A percentile compares a stretch with the other conserved stretches of the same genome.
Evolutionary conservation across 129 eudicot species (phyloP).

Genomic region (Mikania micrantha): DNA sequence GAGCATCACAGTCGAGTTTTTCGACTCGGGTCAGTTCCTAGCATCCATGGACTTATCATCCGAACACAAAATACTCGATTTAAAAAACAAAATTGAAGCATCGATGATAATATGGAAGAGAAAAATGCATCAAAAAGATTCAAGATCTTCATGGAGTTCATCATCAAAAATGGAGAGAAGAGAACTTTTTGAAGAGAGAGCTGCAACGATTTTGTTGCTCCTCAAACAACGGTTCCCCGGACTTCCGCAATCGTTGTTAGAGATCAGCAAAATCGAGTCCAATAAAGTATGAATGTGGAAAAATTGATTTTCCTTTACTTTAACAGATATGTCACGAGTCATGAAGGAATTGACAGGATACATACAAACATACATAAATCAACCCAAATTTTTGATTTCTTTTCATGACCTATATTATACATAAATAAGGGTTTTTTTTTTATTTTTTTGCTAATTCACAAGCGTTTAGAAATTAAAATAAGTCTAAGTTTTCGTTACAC

Average conservation of each 20-base stretch:
- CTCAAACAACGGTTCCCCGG: slow-evolving; percentile 79
- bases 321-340: background rate
- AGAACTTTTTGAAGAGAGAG: slow-evolving; percentile 85
- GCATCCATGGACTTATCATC: slow-evolving; percentile 60
- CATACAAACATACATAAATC: too few species aligned
- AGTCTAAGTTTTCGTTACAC: too few species aligned
- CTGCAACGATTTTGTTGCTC: slow-evolving; percentile 66
- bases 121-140: slow-evolving; percentile 66
- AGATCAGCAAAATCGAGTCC: slow-evolving; percentile 68
- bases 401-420: too few species aligned
- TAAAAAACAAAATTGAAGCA: slow-evolving; percentile 87
- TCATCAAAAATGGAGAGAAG: slow-evolving; percentile 67
- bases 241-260: slow-evolving; percentile 72
- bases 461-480: too few species aligned
- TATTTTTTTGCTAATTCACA: too few species aligned
- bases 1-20: slow-evolving; percentile 67
- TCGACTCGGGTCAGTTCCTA: slow-evolving; percentile 64
- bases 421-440: too few species aligned
- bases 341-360: background rate
- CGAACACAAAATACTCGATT: slow-evolving; percentile 67
- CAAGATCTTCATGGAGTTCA: slow-evolving; percentile 57
- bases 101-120: slow-evolving; percentile 85
- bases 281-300: slow-evolving; percentile 39
- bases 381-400: too few species aligned
- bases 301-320: background rate